Evolutionary conservation across 1,139 yeast genomes (phyloP).

Genomic region (Yamadazyma blattariae): DNA sequence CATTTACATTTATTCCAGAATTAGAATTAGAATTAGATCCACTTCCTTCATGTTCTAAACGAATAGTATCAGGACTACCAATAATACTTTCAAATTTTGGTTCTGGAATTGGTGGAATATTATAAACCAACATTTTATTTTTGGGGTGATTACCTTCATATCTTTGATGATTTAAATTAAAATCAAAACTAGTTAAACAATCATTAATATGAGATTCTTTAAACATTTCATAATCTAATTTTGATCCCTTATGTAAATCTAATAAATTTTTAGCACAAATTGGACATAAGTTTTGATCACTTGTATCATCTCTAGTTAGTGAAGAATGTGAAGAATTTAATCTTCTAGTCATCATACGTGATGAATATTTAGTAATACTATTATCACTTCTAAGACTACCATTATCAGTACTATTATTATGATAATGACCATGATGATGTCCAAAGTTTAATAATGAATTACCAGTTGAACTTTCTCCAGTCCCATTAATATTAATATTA

Average conservation of each 20-base stretch:
- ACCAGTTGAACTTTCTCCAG: conserved; percentile 1
- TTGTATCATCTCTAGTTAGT: conserved; percentile 15
- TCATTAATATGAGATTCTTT: conserved; percentile 67
- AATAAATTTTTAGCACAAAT: conserved; percentile 53
- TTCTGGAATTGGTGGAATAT: conserved; percentile 55
- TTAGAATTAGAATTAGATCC: not conserved
- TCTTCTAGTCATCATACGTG: conserved; percentile 17
- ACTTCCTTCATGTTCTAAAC: not conserved
- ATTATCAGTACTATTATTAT: not conserved
- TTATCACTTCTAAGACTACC: not conserved
- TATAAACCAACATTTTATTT: conserved; percentile 85
- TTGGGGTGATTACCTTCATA: conserved; percentile 31
- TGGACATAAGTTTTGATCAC: conserved; percentile 42
- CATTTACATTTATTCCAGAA: not conserved
- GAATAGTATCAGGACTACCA: conserved; percentile 1
- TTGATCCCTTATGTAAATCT: conserved; percentile 42
- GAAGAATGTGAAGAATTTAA: conserved; percentile 17
- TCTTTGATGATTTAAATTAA: conserved; percentile 58
- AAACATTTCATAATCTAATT: conserved; percentile 41
- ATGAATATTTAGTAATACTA: conserved; percentile 25
- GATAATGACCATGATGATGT: too few species aligned
- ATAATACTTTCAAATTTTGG: conserved; percentile 37
- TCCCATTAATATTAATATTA: conserved; percentile 12
- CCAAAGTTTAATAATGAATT: too few species aligned
- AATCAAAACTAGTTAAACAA: conserved; percentile 68